Evolutionary conservation across 1,284 basidiomycete species (phyloP), one percentile per base, ranked within the genome.

Genomic region (Agroathelia rolfsii): DNA sequence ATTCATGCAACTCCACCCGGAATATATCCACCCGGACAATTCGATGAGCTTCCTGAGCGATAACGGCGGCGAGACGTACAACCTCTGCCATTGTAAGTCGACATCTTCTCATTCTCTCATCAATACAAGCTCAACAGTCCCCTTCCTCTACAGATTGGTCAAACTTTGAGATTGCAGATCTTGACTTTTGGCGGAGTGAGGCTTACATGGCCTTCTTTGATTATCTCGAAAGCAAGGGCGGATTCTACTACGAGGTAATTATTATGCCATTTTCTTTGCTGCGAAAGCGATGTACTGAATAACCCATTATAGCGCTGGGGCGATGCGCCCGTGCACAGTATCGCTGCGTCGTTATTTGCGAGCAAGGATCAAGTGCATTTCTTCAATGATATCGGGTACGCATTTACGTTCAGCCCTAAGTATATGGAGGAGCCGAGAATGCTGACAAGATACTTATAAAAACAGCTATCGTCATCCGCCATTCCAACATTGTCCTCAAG

Each of bases 281-380:
- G 11, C 12, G 9, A 9, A 9, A 21, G 21, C 3, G 9, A 8
- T 24, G 15, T n/a, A n/a, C n/a, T n/a, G n/a, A n/a, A n/a, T 27
- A 8, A 19, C 16, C 23, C n/a, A 21, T 28, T 34, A 36, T 41
- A 77, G 68, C 66, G 83, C 32, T 86, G 84, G 85, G 87, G 87
- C 33, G 87, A 92, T 50, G 88, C 89, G 6, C 88, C 86, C 3
- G 70, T 90, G 6, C 85, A 89, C 48, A 82, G 76, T 33, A 85
- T 90, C 37, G 87, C 79, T 2, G 81, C 72, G 0, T 71, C 79
- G 0, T 52, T 89, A 14, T 85, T 90, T 45, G 72, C 76, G 2
- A 50, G 61, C 32, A 78, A 70, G 52, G 68, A 79, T 38, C 72
- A 85, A 48, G 61, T 88, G 12, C 80, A 86, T 48, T 86, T 83